Conservation (phyloP, 2,329 filamentous ascomycete genomes). For the Emmonsiellopsis sp. region DNA sequence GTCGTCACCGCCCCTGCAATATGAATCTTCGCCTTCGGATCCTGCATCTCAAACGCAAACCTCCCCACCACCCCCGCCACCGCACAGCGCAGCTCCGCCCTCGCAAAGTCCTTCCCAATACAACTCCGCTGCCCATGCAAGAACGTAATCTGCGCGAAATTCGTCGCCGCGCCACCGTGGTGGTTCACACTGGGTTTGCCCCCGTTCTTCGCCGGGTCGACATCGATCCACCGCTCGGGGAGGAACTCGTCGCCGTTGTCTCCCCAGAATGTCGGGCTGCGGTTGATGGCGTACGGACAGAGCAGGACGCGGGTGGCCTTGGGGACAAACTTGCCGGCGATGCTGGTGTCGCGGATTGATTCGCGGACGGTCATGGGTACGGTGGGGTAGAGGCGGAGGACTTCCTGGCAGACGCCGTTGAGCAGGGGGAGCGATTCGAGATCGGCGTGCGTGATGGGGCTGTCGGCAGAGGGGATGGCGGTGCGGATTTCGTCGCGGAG, state of each 20-base stretch:
- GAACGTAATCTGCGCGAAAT: conserved; percentile 31
- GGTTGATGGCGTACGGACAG: conserved; percentile 60
- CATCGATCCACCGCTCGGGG: conserved; percentile 63
- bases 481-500: conserved; percentile 43
- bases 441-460: conserved; percentile 19
- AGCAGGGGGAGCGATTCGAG: conserved; percentile 67
- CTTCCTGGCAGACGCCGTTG: conserved; percentile 67
- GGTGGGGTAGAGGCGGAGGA: conserved; percentile 42
- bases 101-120: conserved; percentile 35
- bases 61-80: conserved; percentile 29
- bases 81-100: conserved; percentile 30
- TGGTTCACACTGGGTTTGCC: conserved; percentile 39
- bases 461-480: conserved; percentile 32
- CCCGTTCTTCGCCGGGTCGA: conserved; percentile 47
- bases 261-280: conserved; percentile 62
- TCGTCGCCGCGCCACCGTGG: conserved; percentile 34
- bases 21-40: conserved; percentile 27
- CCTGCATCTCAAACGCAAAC: conserved; percentile 28
- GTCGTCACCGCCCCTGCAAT: conserved; percentile 31
- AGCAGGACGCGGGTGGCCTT: conserved; percentile 62
- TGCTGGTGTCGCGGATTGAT: conserved; percentile 36
- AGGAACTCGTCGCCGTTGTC: conserved; percentile 60
- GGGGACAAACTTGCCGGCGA: conserved; percentile 57
- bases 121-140: conserved; percentile 28
- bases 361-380: conserved; percentile 32